These are phyloP conservation scores for Xylaria sp. DNA, from an alignment of 2,329 filamentous ascomycete species.

Conservation along the genomic window DNA sequence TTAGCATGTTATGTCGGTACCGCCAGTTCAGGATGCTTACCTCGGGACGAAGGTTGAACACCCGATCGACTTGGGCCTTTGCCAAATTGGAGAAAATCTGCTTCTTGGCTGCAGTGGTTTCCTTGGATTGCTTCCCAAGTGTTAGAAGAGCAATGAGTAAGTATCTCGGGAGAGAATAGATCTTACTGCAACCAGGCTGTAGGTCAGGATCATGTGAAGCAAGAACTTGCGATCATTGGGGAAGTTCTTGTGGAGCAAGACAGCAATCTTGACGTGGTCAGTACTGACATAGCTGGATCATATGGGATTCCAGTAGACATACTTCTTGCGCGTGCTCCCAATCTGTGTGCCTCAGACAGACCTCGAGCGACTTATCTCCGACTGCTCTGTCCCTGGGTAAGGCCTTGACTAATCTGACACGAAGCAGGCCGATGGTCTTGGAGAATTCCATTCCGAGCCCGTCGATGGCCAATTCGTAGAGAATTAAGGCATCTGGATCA, in stretches of 20 bases:
- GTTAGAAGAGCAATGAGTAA: slow-evolving; percentile 6
- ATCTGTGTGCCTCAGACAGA: slow-evolving; percentile 52
- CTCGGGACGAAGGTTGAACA: slow-evolving; percentile 20
- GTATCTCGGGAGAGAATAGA: background rate
- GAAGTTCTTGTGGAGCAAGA: slow-evolving; percentile 47
- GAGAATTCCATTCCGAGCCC: slow-evolving; percentile 41
- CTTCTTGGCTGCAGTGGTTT: slow-evolving; percentile 42
- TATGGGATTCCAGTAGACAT: slow-evolving; percentile 9
- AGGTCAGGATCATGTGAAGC: slow-evolving; percentile 52
- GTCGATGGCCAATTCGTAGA: slow-evolving; percentile 51
- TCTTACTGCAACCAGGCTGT: slow-evolving; percentile 47
- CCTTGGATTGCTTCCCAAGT: slow-evolving; percentile 13
- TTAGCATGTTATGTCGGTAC: background rate
- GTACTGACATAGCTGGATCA: slow-evolving; percentile 1
- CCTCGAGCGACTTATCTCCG: slow-evolving; percentile 43
- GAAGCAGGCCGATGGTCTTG: slow-evolving; percentile 45
- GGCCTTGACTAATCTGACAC: slow-evolving; percentile 48
- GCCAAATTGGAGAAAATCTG: slow-evolving; percentile 49
- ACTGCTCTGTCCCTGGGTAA: slow-evolving; percentile 42
- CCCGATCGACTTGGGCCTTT: slow-evolving; percentile 25
- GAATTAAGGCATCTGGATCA: slow-evolving; percentile 47
- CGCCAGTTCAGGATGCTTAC: background rate
- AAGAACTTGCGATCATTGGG: slow-evolving; percentile 44
- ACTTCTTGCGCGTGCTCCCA: slow-evolving; percentile 54
- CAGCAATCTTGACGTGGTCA: slow-evolving; percentile 43